Percentiles rank a stretch among this genome's conserved stretches.
Evolutionary conservation across 345 rosid genomes (phyloP).

Genomic region (Nephelium lappaceum): DNA sequence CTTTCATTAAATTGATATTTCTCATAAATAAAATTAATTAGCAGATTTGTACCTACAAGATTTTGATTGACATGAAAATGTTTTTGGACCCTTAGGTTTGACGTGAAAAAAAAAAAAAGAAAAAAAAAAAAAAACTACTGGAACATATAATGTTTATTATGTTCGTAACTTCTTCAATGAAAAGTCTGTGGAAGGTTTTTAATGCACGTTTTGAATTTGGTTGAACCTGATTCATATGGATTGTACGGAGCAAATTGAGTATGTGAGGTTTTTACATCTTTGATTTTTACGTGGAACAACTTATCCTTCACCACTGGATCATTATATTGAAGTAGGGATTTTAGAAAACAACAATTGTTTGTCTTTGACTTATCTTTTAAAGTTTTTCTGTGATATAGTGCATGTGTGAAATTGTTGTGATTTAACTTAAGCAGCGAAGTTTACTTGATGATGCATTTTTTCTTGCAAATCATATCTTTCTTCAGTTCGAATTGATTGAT

Average conservation of each 20-base stretch:
- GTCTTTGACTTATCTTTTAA: not conserved
- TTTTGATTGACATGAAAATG: not conserved
- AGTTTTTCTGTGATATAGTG: not conserved
- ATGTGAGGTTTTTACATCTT: not conserved
- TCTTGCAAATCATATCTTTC: not conserved
- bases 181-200: not conserved
- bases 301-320: not conserved
- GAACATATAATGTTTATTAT: not conserved
- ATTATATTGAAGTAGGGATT: not conserved
- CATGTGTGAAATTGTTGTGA: not conserved
- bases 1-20: not conserved
- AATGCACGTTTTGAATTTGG: constrained; percentile 1
- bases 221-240: not conserved
- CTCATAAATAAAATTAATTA: not conserved
- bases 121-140: not conserved
- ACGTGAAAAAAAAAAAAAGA: not conserved
- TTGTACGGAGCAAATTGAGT: not conserved
- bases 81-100: not conserved
- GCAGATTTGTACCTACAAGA: not conserved
- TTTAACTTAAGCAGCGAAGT: not conserved
- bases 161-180: not conserved
- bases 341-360: not conserved
- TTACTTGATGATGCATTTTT: not conserved
- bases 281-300: not conserved
- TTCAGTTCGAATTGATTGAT: not conserved